Percentiles rank a stretch among this genome's conserved stretches.
Conservation (phyloP, 345 rosid genomes). For the Rhizophora apiculata region DNA sequence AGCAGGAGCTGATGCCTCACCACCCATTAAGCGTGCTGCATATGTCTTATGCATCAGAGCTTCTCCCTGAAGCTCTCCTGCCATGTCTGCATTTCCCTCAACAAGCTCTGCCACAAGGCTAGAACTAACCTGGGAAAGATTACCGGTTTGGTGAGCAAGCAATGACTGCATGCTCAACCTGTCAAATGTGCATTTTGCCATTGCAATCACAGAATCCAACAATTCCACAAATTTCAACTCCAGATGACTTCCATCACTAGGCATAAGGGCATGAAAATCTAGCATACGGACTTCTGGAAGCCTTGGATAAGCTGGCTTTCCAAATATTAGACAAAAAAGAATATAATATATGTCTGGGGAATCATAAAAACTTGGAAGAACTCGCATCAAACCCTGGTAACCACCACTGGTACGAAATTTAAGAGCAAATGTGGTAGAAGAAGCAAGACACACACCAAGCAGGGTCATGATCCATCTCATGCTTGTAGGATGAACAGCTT, state of each 20-base stretch:
- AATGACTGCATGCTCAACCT: conserved; percentile 78
- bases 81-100: conserved; percentile 84
- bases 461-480: conserved; percentile 99
- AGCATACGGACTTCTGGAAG: conserved; percentile 98
- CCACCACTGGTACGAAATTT: conserved; percentile 95
- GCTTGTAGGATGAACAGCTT: conserved; percentile 98
- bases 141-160: conserved; percentile 90
- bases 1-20: conserved; percentile 99
- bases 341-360: conserved; percentile 98
- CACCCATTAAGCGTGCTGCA: conserved; percentile 98
- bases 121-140: conserved; percentile 80
- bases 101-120: conserved; percentile 92
- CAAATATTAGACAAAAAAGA: conserved; percentile 88
- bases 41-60: conserved; percentile 99
- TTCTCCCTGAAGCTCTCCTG: conserved; percentile 99
- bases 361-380: conserved; percentile 94
- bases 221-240: conserved; percentile 92
- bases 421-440: conserved; percentile 91
- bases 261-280: conserved; percentile 97
- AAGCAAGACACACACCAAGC: conserved; percentile 87
- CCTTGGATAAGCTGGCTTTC: conserved; percentile 95
- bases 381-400: conserved; percentile 81
- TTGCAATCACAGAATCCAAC: conserved; percentile 83
- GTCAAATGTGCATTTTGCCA: conserved; percentile 97
- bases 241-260: conserved; percentile 68